Evolutionary conservation across 441 rosid species (phyloP), one percentile per base, ranked within the genome.

Genomic region (Erodium trifolium): DNA sequence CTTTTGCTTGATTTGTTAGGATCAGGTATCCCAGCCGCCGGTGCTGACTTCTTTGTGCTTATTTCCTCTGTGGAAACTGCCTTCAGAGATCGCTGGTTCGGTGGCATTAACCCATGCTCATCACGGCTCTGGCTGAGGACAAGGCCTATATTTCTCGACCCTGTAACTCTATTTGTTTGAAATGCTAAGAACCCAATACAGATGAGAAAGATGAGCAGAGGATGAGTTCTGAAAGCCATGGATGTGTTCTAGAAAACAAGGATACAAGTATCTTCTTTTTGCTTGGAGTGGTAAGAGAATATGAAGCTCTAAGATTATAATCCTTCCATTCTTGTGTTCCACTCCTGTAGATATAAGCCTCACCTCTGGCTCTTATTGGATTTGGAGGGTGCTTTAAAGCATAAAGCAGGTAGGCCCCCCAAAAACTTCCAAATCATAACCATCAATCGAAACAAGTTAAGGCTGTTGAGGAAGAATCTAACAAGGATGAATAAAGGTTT

Each of bases 401-500:
- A 79, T 82, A 88, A 90, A 78, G 87, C 85, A 82, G 43, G 73
- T 73, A 75, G 91, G 92, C 86, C 65, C 92, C 91, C 77, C 27
- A 68, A 29, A 73, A 70, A 71, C 68, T 31, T 17, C 78, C 82
- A 80, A 82, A 84, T 80, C 78, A 81, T 80, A 80, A 79, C 78
- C 84, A 80, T 79, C 74, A 76, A 67, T 83, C 73, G 79, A 79
- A 82, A 80, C 84, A 85, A 78, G 71, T 74, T 86, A 84, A 84
- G 87, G 90, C 90, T 85, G 91, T 80, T 84, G 74, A 69, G 45
- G 79, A 85, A 82, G 93, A 92, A 88, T 88, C 93, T 83, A 88
- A 79, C 78, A 85, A 78, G 77, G 84, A 82, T 85, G 82, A 81
- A 81, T 73, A 82, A 84, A 84, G 84, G 78, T 67, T 66, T 67